phyloP scores from a whole-genome alignment of 768 basidiomycete species.

The Phanerochaete sordida region DNA sequence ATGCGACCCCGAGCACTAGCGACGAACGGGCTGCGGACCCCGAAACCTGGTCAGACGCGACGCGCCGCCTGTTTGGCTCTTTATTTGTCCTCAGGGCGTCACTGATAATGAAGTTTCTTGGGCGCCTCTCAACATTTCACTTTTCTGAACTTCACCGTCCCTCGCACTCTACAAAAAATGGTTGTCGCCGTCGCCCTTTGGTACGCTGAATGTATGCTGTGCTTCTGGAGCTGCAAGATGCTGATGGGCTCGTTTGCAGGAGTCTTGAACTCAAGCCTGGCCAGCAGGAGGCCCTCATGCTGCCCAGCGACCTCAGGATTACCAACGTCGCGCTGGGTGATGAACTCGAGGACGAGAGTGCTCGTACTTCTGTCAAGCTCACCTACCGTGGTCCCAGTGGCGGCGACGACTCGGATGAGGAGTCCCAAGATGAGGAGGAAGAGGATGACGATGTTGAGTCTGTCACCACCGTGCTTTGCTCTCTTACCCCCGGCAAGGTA shows the following conservation, averaged over 20 bases:
- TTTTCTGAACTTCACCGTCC: slow-evolving; percentile 2
- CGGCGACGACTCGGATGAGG: slow-evolving; percentile 43
- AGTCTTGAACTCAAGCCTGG: slow-evolving; percentile 57
- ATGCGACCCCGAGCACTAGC: not conserved
- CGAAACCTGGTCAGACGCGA: not conserved
- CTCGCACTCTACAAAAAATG: slow-evolving; percentile 37
- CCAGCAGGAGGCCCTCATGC: slow-evolving; percentile 50
- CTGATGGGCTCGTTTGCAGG: slow-evolving; percentile 36
- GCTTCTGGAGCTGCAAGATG: not conserved
- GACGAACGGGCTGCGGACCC: not conserved
- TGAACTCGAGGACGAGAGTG: slow-evolving; percentile 55
- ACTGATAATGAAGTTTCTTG: not conserved
- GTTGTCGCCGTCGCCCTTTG: slow-evolving; percentile 63
- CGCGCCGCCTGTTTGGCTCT: not conserved
- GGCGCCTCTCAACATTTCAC: not conserved
- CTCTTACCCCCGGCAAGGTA: slow-evolving; percentile 82
- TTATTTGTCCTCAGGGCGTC: not conserved
- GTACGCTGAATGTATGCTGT: slow-evolving; percentile 32
- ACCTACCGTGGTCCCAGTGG: slow-evolving; percentile 38
- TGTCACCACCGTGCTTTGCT: slow-evolving; percentile 59
- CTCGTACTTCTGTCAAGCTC: slow-evolving; percentile 67
- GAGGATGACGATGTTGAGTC: slow-evolving; percentile 31
- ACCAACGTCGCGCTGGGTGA: slow-evolving; percentile 83
- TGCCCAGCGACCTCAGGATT: slow-evolving; percentile 69
- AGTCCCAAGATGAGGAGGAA: slow-evolving; percentile 33